These are phyloP conservation scores for Boeremia exigua DNA, from an alignment of 2,329 filamentous ascomycete species.

Conservation along the genomic window DNA sequence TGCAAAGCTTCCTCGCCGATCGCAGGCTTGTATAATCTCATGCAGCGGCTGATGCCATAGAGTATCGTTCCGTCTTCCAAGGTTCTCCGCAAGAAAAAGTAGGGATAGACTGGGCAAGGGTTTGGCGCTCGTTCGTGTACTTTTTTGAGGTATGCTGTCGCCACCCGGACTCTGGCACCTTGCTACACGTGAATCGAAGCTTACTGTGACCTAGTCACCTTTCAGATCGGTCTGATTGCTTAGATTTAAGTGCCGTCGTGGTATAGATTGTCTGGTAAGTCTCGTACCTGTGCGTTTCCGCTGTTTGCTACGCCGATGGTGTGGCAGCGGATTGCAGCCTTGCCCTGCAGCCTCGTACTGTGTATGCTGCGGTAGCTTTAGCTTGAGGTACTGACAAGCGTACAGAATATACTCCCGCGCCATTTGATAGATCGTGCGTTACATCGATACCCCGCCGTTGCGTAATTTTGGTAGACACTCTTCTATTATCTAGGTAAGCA, in stretches of 20 bases:
- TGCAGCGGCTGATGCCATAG: slow-evolving; percentile 47
- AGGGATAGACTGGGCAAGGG: slow-evolving; percentile 52
- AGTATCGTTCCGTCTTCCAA: slow-evolving; percentile 44
- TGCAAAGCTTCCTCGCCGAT: slow-evolving; percentile 39
- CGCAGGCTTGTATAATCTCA: slow-evolving; percentile 37
- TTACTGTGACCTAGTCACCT: slow-evolving; percentile 39
- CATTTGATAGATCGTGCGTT: slow-evolving; percentile 42
- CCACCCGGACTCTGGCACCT: slow-evolving; percentile 13
- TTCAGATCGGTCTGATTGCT: slow-evolving; percentile 30
- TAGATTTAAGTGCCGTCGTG: slow-evolving; percentile 33
- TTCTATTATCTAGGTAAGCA: slow-evolving; percentile 39
- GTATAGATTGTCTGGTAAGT: slow-evolving; percentile 39
- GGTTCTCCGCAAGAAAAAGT: slow-evolving; percentile 47
- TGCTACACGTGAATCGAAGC: slow-evolving; percentile 17
- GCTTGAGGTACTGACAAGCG: slow-evolving; percentile 2
- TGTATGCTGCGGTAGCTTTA: not conserved
- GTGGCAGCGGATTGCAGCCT: not conserved
- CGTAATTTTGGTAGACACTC: slow-evolving; percentile 30
- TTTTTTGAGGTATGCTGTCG: slow-evolving; percentile 43
- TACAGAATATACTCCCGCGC: slow-evolving; percentile 15
- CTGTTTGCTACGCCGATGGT: not conserved
- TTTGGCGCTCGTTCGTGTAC: slow-evolving; percentile 44
- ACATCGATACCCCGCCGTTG: slow-evolving; percentile 34
- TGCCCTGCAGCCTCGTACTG: not conserved
- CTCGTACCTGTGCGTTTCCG: not conserved